phyloP scores from a whole-genome alignment of 768 basidiomycete genomes.

The Crepidotus variabilis region DNA sequence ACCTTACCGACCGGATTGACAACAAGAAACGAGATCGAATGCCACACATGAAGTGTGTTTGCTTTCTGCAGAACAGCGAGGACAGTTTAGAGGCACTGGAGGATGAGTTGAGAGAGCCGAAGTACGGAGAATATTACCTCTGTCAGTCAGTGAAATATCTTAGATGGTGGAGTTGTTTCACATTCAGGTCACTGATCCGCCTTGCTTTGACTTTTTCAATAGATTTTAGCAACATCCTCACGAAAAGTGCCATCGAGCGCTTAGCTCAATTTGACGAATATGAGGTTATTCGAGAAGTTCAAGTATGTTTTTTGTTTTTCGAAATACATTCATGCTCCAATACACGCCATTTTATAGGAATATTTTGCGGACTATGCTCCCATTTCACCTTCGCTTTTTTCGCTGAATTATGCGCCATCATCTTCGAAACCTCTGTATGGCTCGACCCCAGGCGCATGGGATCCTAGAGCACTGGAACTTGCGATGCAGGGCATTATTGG shows the following conservation, averaged over 20 bases:
- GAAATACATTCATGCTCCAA: background rate
- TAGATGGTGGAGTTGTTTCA: slow-evolving; percentile 8
- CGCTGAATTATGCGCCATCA: slow-evolving; percentile 74
- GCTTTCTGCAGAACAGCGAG: slow-evolving; percentile 82
- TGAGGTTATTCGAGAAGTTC: slow-evolving; percentile 95
- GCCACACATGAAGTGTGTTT: slow-evolving; percentile 96
- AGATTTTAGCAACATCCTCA: slow-evolving; percentile 97
- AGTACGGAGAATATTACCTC: slow-evolving; percentile 97
- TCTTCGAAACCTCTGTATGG: slow-evolving; percentile 66
- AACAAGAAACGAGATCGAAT: slow-evolving; percentile 88
- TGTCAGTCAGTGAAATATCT: slow-evolving; percentile 84
- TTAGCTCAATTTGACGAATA: slow-evolving; percentile 93
- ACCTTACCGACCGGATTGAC: slow-evolving; percentile 96
- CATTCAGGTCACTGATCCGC: slow-evolving; percentile 5
- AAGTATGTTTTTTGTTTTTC: slow-evolving; percentile 50
- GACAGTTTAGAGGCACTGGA: slow-evolving; percentile 82
- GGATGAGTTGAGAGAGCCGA: slow-evolving; percentile 81
- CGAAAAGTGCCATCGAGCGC: slow-evolving; percentile 86
- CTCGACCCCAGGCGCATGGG: slow-evolving; percentile 69
- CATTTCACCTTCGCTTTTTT: slow-evolving; percentile 81
- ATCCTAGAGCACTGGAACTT: slow-evolving; percentile 68
- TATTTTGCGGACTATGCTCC: slow-evolving; percentile 97
- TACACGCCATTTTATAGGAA: slow-evolving; percentile 52
- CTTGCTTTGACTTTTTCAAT: slow-evolving; percentile 6
- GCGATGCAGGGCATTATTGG: slow-evolving; percentile 79